Conservation (phyloP, 345 rosid genomes). For the Atalantia buxifolia region DNA sequence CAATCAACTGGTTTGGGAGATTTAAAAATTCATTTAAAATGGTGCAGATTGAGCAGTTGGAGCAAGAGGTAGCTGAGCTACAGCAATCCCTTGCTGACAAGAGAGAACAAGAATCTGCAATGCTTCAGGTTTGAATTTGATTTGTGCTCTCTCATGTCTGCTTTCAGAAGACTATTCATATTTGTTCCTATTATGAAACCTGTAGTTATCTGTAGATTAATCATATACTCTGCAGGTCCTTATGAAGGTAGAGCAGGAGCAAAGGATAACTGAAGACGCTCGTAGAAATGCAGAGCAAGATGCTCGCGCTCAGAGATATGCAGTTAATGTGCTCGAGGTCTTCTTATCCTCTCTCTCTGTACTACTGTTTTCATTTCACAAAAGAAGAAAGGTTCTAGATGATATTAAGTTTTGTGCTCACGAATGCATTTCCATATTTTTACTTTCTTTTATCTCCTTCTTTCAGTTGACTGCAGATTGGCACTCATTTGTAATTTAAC, state of each 20-base stretch:
- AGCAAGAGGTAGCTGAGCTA: constrained; percentile 57
- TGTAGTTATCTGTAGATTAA: constrained; percentile 1
- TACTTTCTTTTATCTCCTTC: not conserved
- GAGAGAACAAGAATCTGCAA: constrained; percentile 84
- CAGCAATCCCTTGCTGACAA: constrained; percentile 63
- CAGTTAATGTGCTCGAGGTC: constrained; percentile 71
- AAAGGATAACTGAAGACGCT: constrained; percentile 88
- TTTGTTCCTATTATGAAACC: constrained; percentile 2
- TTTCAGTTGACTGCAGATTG: not conserved
- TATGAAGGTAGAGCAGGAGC: constrained; percentile 87
- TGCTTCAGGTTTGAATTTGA: constrained; percentile 56
- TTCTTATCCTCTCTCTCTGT: not conserved
- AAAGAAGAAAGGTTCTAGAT: not conserved
- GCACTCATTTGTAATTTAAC: not conserved
- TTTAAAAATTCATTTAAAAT: constrained; percentile 10
- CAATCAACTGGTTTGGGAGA: constrained; percentile 11
- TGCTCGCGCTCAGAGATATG: constrained; percentile 65
- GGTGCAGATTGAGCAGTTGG: constrained; percentile 72
- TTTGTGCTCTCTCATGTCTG: not conserved
- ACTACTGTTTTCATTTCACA: not conserved
- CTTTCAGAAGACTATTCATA: constrained; percentile 1
- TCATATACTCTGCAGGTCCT: constrained; percentile 47
- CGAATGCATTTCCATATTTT: not conserved
- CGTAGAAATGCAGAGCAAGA: constrained; percentile 73
- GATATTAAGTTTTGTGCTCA: not conserved